These are phyloP conservation scores for Vickermania ingenoplastis DNA, from an alignment of 208 protist species.

Conservation along the genomic window DNA sequence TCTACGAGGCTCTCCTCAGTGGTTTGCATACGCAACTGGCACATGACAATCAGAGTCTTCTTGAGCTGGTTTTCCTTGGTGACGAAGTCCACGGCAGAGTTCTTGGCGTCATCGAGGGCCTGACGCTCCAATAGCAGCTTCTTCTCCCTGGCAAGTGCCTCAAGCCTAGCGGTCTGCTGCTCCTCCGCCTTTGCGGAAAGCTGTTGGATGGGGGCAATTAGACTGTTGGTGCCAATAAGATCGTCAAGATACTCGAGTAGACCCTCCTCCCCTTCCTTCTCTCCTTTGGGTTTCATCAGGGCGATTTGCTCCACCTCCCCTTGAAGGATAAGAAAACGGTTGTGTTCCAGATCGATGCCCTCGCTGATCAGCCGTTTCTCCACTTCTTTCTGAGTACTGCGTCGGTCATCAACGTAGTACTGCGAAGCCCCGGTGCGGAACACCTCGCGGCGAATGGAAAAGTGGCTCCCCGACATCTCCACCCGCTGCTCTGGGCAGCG, in stretches of 20 bases:
- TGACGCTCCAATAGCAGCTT: slow-evolving; percentile 92
- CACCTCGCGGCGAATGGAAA: slow-evolving; percentile 92
- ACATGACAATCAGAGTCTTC: slow-evolving; percentile 84
- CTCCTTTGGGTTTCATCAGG: slow-evolving; percentile 99
- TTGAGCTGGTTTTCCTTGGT: slow-evolving; percentile 90
- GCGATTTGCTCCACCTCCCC: slow-evolving; percentile 99
- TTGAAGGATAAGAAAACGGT: slow-evolving; percentile 99
- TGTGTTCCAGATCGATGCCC: slow-evolving; percentile 99
- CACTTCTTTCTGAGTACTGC: slow-evolving; percentile 69
- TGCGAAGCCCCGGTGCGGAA: slow-evolving; percentile 88
- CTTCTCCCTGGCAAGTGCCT: slow-evolving; percentile 90
- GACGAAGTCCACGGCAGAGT: slow-evolving; percentile 91
- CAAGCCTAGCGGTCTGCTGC: slow-evolving; percentile 87
- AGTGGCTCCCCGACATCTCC: slow-evolving; percentile 82
- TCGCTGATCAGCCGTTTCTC: slow-evolving; percentile 87
- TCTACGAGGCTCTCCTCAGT: slow-evolving; percentile 74
- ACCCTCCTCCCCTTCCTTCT: slow-evolving; percentile 94
- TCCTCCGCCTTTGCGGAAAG: slow-evolving; percentile 74
- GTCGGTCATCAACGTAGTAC: slow-evolving; percentile 90
- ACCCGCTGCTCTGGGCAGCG: slow-evolving; percentile 62
- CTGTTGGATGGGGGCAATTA: slow-evolving; percentile 88
- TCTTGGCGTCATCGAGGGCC: slow-evolving; percentile 89
- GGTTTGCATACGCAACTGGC: slow-evolving; percentile 79
- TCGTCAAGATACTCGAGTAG: slow-evolving; percentile 99
- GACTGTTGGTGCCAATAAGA: slow-evolving; percentile 97